phyloP scores from a whole-genome alignment of 495 filamentous ascomycete genomes.

The Tuber aestivum region DNA sequence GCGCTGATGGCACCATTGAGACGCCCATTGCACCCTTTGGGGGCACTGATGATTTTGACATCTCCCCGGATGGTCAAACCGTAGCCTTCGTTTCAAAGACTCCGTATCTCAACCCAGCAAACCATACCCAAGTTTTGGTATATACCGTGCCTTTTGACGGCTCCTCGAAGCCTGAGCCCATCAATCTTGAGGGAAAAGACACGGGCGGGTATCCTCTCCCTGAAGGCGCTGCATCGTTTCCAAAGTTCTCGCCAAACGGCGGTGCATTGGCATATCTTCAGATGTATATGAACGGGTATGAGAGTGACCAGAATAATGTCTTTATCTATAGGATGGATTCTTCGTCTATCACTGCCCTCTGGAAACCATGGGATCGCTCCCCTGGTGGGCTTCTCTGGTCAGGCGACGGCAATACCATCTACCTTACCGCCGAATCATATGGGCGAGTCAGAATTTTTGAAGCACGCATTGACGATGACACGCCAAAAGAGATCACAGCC shows the following conservation, averaged over 20 bases:
- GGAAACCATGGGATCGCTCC: constrained; percentile 62
- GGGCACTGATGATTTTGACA: constrained; percentile 54
- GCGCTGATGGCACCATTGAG: constrained; percentile 49
- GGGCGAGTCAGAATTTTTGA: constrained; percentile 61
- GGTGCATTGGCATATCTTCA: constrained; percentile 69
- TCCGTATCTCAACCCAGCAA: constrained; percentile 66
- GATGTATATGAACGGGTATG: constrained; percentile 76
- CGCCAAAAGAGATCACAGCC: constrained; percentile 54
- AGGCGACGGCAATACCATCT: constrained; percentile 57
- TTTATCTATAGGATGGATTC: constrained; percentile 44
- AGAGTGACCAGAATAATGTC: constrained; percentile 78
- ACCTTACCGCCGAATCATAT: constrained; percentile 61
- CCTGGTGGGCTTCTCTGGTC: constrained; percentile 63
- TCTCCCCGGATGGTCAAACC: constrained; percentile 47
- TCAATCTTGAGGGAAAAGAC: constrained; percentile 52
- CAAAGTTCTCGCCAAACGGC: constrained; percentile 70
- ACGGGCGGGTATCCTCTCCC: constrained; percentile 43
- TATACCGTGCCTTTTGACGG: constrained; percentile 58
- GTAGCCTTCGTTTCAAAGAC: constrained; percentile 84
- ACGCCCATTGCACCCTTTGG: constrained; percentile 58
- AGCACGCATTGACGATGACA: constrained; percentile 51
- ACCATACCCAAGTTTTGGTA: constrained; percentile 72
- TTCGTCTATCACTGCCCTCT: constrained; percentile 44
- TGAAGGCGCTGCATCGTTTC: constrained; percentile 68
- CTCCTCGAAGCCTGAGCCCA: constrained; percentile 34